A percentile compares a stretch with the other conserved stretches of the same genome.
Conservation (phyloP, 2,329 filamentous ascomycete species). For the Alternaria postmessia region DNA sequence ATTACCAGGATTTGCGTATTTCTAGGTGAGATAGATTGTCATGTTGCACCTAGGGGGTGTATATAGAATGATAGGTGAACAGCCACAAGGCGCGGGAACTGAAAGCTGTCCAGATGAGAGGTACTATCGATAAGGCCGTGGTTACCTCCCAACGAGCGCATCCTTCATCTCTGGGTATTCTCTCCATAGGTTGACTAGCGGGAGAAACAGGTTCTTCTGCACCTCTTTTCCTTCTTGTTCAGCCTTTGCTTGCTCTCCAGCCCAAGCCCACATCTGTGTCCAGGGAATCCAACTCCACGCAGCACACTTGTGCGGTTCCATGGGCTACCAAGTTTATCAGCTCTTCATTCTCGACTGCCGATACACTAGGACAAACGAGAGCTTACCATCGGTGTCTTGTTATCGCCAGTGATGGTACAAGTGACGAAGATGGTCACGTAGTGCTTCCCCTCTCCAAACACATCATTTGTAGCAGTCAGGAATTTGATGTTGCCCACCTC, state of each 20-base stretch:
- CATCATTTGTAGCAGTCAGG: slow-evolving; percentile 70
- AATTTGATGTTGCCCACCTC: slow-evolving; percentile 62
- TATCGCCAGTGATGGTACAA: slow-evolving; percentile 59
- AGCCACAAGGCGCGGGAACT: background rate
- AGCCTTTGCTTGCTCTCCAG: slow-evolving; percentile 41
- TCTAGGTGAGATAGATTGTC: background rate
- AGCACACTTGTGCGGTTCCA: slow-evolving; percentile 64
- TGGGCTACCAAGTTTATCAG: slow-evolving; percentile 28
- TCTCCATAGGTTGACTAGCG: slow-evolving; percentile 56
- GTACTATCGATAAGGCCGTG: background rate
- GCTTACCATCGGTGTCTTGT: slow-evolving; percentile 63
- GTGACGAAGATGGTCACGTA: slow-evolving; percentile 77
- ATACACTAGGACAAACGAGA: background rate
- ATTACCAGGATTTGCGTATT: background rate
- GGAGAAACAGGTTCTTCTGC: slow-evolving; percentile 55
- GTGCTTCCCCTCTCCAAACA: slow-evolving; percentile 72
- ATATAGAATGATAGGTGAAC: background rate
- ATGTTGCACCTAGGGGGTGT: background rate
- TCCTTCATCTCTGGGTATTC: slow-evolving; percentile 41
- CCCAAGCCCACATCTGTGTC: slow-evolving; percentile 55
- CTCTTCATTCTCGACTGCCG: background rate
- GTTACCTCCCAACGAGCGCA: slow-evolving; percentile 23
- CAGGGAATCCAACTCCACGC: slow-evolving; percentile 64
- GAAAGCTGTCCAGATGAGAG: background rate
- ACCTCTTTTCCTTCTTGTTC: slow-evolving; percentile 36